A percentile compares a stretch with the other conserved stretches of the same genome.
Conservation (phyloP, 371 early-diverging fungal species). For the Amoeboaphelidium occidentale region DNA sequence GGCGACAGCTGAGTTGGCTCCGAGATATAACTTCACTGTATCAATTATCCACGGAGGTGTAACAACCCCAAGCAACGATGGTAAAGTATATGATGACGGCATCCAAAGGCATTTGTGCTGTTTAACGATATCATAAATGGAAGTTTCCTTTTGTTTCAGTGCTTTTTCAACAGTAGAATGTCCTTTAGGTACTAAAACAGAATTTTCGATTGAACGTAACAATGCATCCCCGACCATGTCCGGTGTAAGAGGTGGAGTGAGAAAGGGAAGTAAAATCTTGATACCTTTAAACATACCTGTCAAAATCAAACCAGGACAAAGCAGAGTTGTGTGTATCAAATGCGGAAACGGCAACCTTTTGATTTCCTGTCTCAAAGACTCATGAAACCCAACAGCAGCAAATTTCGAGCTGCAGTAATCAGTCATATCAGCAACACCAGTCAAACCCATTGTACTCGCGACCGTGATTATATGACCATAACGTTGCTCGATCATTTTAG, state of each 20-base stretch:
- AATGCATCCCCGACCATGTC: background rate
- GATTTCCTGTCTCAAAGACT: background rate
- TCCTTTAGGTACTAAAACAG: background rate
- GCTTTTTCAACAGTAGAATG: background rate
- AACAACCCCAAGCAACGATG: background rate
- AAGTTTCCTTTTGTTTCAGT: background rate
- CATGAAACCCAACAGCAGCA: background rate
- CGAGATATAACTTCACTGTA: background rate
- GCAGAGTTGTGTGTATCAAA: background rate
- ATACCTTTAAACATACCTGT: background rate
- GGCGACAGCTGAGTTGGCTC: background rate
- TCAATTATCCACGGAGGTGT: background rate
- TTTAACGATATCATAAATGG: background rate
- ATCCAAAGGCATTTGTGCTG: background rate
- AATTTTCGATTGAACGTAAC: background rate
- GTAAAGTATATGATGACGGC: background rate
- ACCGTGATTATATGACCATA: background rate
- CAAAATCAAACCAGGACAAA: background rate
- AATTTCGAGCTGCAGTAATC: background rate
- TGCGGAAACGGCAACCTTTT: background rate
- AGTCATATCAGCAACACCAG: background rate
- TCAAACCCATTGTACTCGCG: background rate
- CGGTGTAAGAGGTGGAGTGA: background rate
- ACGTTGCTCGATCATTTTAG: background rate
- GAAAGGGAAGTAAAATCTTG: background rate